These are phyloP conservation scores for Calonectria montana DNA, from an alignment of 2,329 filamentous ascomycete genomes.

Conservation along the genomic window DNA sequence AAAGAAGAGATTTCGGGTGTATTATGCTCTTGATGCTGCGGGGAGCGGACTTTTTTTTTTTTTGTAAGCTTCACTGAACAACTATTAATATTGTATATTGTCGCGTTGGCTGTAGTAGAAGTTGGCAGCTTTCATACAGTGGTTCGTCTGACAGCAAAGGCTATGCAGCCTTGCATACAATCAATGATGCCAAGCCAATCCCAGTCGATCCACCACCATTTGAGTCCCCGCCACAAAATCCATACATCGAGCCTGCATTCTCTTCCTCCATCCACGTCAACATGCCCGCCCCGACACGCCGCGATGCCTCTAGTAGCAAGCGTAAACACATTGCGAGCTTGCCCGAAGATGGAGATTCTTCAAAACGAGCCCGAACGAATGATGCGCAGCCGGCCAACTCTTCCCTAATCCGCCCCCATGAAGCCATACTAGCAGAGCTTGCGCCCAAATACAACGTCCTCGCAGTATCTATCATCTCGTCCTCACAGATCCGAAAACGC, in stretches of 20 bases:
- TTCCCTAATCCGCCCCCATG: constrained; percentile 52
- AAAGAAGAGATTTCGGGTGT: too few relatives aligned
- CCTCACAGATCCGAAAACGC: constrained; percentile 68
- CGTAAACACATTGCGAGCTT: constrained; percentile 28
- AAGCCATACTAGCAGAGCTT: constrained; percentile 57
- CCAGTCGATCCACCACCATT: constrained; percentile 29
- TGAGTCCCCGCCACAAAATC: constrained; percentile 10
- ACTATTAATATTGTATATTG: background rate
- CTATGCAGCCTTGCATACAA: constrained; percentile 15
- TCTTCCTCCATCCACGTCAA: constrained; percentile 24
- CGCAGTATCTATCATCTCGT: constrained; percentile 67
- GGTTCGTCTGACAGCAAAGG: background rate
- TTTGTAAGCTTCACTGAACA: too few relatives aligned
- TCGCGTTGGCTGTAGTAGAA: background rate
- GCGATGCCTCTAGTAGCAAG: constrained; percentile 27
- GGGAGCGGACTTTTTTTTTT: too few relatives aligned
- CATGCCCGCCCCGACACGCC: constrained; percentile 28
- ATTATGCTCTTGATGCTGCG: too few relatives aligned
- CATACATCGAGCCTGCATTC: constrained; percentile 11
- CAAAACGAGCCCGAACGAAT: constrained; percentile 25
- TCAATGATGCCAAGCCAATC: constrained; percentile 31
- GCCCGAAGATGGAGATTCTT: constrained; percentile 13
- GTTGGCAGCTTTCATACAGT: background rate
- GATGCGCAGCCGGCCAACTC: constrained; percentile 20
- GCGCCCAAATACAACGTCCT: constrained; percentile 61